phyloP scores from a whole-genome alignment of 1,284 basidiomycete species.

The Ceratobasidium papillatum region DNA sequence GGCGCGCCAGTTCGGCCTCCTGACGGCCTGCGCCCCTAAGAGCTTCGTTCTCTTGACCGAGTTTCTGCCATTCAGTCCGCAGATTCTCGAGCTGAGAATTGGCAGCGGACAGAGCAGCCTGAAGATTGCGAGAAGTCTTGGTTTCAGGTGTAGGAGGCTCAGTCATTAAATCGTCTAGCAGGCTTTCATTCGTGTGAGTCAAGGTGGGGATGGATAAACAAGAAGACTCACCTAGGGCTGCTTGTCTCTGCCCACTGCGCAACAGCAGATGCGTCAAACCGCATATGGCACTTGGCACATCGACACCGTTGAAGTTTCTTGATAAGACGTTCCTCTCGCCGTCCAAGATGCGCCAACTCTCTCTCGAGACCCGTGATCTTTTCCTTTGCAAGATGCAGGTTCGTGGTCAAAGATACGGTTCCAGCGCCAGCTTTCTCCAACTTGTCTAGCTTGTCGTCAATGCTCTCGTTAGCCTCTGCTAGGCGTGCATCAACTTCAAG shows the following conservation, averaged over 20 bases:
- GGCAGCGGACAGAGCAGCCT: constrained; percentile 12
- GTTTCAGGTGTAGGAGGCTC: constrained; percentile 72
- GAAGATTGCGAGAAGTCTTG: constrained; percentile 53
- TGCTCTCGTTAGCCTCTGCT: constrained; percentile 77
- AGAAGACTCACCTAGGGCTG: constrained; percentile 8
- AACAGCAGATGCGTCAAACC: constrained; percentile 47
- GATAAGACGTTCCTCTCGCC: constrained; percentile 69
- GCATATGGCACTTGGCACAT: constrained; percentile 50
- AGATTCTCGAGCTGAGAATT: constrained; percentile 31
- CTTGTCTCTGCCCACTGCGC: constrained; percentile 33
- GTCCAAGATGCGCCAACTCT: constrained; percentile 67
- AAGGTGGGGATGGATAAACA: constrained; percentile 30
- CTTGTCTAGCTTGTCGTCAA: constrained; percentile 84
- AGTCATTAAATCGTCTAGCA: constrained; percentile 58
- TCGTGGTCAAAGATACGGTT: constrained; percentile 69
- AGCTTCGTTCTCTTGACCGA: constrained; percentile 73
- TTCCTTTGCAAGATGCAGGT: constrained; percentile 54
- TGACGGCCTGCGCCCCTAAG: constrained; percentile 64
- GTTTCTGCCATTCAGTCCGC: constrained; percentile 62
- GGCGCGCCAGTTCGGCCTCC: constrained; percentile 55
- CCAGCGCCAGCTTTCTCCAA: constrained; percentile 79
- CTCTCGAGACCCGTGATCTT: constrained; percentile 71
- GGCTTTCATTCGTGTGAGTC: constrained; percentile 57
- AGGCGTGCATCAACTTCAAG: constrained; percentile 65
- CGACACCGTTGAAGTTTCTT: constrained; percentile 64